Percentiles rank a stretch among this genome's conserved stretches.
Conservation (phyloP, 441 rosid species). For the Arabidopsis lyrata region DNA sequence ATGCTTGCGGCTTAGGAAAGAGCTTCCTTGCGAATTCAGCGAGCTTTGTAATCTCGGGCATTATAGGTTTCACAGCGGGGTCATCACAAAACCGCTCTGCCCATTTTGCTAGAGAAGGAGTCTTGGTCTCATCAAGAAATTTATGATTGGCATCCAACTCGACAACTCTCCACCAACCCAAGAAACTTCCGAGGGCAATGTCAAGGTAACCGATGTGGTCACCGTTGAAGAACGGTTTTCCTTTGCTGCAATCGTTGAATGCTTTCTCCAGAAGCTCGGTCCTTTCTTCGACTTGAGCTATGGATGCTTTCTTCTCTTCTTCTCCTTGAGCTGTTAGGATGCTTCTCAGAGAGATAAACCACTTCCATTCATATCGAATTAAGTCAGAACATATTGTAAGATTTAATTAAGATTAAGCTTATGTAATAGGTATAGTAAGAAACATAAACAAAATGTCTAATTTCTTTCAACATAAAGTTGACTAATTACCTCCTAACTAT, state of each 20-base stretch:
- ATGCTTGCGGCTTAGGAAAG: slow-evolving; percentile 29
- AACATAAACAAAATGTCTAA: neutral
- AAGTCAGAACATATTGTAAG: neutral
- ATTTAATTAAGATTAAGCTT: neutral
- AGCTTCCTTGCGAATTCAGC: slow-evolving; percentile 55
- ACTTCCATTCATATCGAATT: slow-evolving; percentile 25
- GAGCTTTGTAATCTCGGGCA: slow-evolving; percentile 71
- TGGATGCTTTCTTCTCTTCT: slow-evolving; percentile 49
- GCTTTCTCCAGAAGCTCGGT: slow-evolving; percentile 61
- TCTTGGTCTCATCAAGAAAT: slow-evolving; percentile 54
- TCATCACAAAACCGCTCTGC: slow-evolving; percentile 57
- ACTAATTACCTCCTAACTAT: neutral
- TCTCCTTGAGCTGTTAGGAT: slow-evolving; percentile 46
- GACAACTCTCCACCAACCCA: slow-evolving; percentile 62
- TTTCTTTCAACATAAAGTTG: neutral
- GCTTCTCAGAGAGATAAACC: slow-evolving; percentile 33
- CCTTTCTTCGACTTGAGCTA: slow-evolving; percentile 49
- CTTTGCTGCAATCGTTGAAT: slow-evolving; percentile 58
- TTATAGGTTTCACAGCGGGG: slow-evolving; percentile 58
- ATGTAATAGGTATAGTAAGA: slow-evolving; percentile 1
- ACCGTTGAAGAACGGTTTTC: slow-evolving; percentile 72
- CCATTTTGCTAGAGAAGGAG: slow-evolving; percentile 66
- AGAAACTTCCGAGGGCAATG: slow-evolving; percentile 64
- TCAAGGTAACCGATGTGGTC: slow-evolving; percentile 68
- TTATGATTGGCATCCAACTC: slow-evolving; percentile 44